phyloP scores from a whole-genome alignment of 192 early-diverging fungal species.

The Funneliformis geosporum region DNA sequence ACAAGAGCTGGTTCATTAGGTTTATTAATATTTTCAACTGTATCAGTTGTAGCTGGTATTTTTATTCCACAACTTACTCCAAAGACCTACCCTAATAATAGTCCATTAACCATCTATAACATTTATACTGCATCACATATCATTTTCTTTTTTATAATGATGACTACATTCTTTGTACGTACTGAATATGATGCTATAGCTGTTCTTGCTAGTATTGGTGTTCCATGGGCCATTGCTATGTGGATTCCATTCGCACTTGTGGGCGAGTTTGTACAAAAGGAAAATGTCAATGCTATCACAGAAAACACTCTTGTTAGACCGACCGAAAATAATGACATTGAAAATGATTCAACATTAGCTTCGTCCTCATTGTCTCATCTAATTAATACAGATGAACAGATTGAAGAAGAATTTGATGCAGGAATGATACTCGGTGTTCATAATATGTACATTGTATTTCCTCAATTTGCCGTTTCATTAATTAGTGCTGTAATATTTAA shows the following conservation, averaged over 20 bases:
- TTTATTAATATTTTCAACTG: constrained; percentile 74
- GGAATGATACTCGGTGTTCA: constrained; percentile 89
- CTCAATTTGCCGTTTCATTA: constrained; percentile 82
- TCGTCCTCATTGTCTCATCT: background rate
- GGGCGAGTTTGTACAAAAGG: constrained; percentile 65
- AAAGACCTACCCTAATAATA: constrained; percentile 36
- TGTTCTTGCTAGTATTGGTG: constrained; percentile 73
- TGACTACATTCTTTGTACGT: constrained; percentile 64
- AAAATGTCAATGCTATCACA: background rate
- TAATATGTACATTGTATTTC: constrained; percentile 93
- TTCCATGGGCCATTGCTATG: constrained; percentile 85
- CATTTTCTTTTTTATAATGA: constrained; percentile 67
- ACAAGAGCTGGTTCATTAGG: constrained; percentile 81
- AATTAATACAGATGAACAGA: background rate
- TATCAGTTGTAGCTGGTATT: constrained; percentile 66
- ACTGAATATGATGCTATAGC: constrained; percentile 59
- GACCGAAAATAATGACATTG: constrained; percentile 8
- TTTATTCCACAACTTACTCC: constrained; percentile 56
- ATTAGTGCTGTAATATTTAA: constrained; percentile 48
- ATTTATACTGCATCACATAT: constrained; percentile 76
- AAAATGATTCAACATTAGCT: constrained; percentile 11
- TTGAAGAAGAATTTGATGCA: constrained; percentile 40
- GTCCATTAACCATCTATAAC: constrained; percentile 45
- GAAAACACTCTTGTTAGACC: background rate
- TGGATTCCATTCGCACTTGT: constrained; percentile 96